Evolutionary conservation across 441 rosid genomes (phyloP).

Genomic region (Brassica hybrid): DNA sequence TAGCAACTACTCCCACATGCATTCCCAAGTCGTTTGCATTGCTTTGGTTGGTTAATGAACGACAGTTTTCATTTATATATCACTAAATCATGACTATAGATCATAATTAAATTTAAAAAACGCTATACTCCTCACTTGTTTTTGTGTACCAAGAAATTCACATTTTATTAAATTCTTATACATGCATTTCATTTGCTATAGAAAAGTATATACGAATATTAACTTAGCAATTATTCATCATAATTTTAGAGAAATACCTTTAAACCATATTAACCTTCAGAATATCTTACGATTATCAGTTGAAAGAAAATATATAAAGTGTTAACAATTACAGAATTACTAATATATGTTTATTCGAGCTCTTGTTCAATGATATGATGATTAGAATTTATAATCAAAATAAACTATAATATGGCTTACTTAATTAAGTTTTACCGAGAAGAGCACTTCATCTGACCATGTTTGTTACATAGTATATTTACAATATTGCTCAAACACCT

Average conservation of each 20-base stretch:
- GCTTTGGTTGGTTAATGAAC: slow-evolving; percentile 33
- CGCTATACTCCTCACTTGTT: neutral
- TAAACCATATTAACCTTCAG: too few species aligned
- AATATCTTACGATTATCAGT: too few species aligned
- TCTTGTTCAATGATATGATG: neutral
- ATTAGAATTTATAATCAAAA: neutral
- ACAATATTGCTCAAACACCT: neutral
- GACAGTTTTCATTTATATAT: slow-evolving; percentile 26
- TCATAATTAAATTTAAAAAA: neutral
- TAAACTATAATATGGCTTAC: neutral
- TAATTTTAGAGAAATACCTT: too few species aligned
- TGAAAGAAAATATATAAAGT: too few species aligned
- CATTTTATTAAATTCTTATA: too few species aligned
- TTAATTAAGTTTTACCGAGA: neutral
- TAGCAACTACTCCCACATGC: slow-evolving; percentile 42
- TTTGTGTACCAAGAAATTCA: neutral
- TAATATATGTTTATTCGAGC: neutral
- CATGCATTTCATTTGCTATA: neutral
- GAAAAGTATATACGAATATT: too few species aligned
- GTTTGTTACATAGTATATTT: neutral
- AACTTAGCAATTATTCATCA: too few species aligned
- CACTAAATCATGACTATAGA: slow-evolving; percentile 1
- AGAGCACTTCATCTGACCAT: neutral
- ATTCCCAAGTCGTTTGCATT: slow-evolving; percentile 19
- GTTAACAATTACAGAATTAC: too few species aligned